Base-by-base conservation (phyloP, 805 yeast genomes). In the Kluyveromyces aestuarii region DNA sequence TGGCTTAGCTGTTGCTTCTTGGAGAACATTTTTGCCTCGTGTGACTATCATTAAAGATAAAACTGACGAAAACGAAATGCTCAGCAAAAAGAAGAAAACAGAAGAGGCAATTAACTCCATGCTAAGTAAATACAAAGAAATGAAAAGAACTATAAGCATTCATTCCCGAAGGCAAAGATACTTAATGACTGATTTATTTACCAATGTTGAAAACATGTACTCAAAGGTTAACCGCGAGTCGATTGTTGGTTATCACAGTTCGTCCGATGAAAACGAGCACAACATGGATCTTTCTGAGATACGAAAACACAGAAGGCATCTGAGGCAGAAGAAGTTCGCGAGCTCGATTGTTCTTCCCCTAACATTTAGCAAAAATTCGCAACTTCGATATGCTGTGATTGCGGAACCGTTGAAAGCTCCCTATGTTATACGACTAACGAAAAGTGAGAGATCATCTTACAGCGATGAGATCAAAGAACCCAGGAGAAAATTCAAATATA, bases 11-110 rank as follows among this genome's bases (percentile, higher is more conserved):
- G 62, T 68, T 48, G 63, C 76, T 48, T 74, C 72, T 52, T 80
- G 87, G 84, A 55, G 59, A 9, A 56, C 64, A 19, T 68, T 71
- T 40, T 60, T 81, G 37, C 72, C 73, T 2, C 62, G 63, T 9
- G 68, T 82, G 19, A 79, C 87, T 0, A 64, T 65, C 16, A 70
- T 85, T 27, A 69, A 73, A 27, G 72, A 84, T 57, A 50, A 64
- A 1, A 58, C 59, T 6, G 79, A 84, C 58, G 56, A 52, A 2
- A 60, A 67, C 6, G 93, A 86, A 58, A 54, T 82, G 50, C 62
- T 64, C 16, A 52, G 59, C 21, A 86, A 85, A 59, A 70, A 76
- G 33, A 64, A 63, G 13, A 61, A 79, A 37, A 82, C 90, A 1
- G 60, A 77, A 2, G 61, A 63, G 13, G 84, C 80, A 51, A 68